Evolutionary conservation across 495 filamentous ascomycete genomes (phyloP).

Genomic region (Aspergillus nanangensis): DNA sequence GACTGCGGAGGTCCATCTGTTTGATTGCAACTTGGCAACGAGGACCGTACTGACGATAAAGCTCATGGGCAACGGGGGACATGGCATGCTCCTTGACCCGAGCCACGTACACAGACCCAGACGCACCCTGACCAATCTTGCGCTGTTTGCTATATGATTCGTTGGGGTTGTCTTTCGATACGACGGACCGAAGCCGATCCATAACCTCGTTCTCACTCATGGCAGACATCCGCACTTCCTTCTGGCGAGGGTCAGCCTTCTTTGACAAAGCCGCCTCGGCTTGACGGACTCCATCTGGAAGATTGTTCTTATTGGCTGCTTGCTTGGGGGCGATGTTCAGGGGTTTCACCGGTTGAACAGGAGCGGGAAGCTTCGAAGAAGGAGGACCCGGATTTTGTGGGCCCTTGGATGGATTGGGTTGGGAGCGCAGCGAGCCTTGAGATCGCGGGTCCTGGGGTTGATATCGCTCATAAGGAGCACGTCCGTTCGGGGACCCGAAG

Average conservation of each 20-base stretch:
- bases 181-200: slow-evolving; percentile 86
- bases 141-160: slow-evolving; percentile 96
- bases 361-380: slow-evolving; percentile 54
- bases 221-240: slow-evolving; percentile 91
- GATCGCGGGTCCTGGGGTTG: slow-evolving; percentile 34
- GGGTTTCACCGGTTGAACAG: slow-evolving; percentile 73
- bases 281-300: slow-evolving; percentile 65
- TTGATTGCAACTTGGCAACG: slow-evolving; percentile 92
- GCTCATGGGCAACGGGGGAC: slow-evolving; percentile 58
- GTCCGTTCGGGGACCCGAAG: slow-evolving; percentile 14
- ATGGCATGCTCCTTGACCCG: slow-evolving; percentile 76
- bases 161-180: slow-evolving; percentile 88
- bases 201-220: slow-evolving; percentile 98
- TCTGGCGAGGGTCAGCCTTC: slow-evolving; percentile 71
- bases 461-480: slow-evolving; percentile 28
- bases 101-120: slow-evolving; percentile 95
- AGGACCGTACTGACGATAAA: slow-evolving; percentile 63
- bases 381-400: slow-evolving; percentile 39
- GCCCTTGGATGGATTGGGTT: slow-evolving; percentile 30
- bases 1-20: slow-evolving; percentile 97
- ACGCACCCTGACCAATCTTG: slow-evolving; percentile 98
- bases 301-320: slow-evolving; percentile 35
- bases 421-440: slow-evolving; percentile 38
- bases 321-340: slow-evolving; percentile 86
- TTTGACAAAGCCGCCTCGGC: slow-evolving; percentile 76